These are phyloP conservation scores for Fallopia convolvulus DNA, from an alignment of 148 eudicot species.

Conservation along the genomic window DNA sequence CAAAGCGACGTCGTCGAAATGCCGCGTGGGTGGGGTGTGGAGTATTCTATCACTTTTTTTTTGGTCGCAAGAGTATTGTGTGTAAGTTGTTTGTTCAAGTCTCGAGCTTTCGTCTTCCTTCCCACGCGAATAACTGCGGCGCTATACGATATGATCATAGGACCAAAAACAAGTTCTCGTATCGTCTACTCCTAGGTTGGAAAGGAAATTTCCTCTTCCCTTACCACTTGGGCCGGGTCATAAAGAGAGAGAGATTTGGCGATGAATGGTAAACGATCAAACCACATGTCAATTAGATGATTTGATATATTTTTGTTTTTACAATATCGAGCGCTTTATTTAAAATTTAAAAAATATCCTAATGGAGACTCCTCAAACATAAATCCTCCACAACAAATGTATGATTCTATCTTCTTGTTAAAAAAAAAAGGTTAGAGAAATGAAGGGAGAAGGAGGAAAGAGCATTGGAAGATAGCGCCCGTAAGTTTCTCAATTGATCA, in stretches of 20 bases:
- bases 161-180: not conserved
- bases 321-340: not conserved
- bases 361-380: no score
- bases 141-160: not conserved
- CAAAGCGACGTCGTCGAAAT: conserved; percentile 36
- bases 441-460: no score
- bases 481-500: no score
- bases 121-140: not conserved
- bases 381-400: no score
- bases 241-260: no score
- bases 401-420: no score
- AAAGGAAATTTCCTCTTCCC: not conserved
- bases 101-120: not conserved
- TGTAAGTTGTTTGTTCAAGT: no score
- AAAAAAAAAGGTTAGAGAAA: no score
- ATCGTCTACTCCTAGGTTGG: not conserved
- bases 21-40: conserved; percentile 44
- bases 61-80: no score
- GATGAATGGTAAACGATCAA: not conserved
- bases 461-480: no score
- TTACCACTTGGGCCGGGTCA: not conserved
- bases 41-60: no score
- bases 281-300: not conserved
- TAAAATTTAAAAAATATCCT: no score
- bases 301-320: not conserved